phyloP scores from a whole-genome alignment of 441 rosid species.

The Melastoma candidum region DNA sequence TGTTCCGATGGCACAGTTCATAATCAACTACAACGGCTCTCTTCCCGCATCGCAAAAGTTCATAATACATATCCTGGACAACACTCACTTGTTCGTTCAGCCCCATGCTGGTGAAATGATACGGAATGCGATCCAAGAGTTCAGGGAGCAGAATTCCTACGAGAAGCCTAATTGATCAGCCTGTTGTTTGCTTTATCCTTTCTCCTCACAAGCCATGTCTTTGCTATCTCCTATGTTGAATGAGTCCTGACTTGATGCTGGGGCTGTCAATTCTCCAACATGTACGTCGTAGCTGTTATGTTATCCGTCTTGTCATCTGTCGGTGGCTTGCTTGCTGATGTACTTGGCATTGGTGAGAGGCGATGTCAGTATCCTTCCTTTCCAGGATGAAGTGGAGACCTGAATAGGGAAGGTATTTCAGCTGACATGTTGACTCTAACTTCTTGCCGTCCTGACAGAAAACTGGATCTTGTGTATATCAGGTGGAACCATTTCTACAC shows the following conservation, averaged over 20 bases:
- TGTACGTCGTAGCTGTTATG: too few relatives aligned
- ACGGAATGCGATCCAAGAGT: constrained; percentile 54
- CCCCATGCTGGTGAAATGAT: constrained; percentile 62
- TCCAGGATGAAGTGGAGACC: too few relatives aligned
- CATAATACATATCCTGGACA: constrained; percentile 60
- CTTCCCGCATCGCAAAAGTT: constrained; percentile 73
- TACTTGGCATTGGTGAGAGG: too few relatives aligned
- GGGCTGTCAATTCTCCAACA: too few relatives aligned
- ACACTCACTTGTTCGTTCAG: constrained; percentile 71
- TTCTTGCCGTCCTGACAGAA: too few relatives aligned
- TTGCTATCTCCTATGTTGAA: background rate
- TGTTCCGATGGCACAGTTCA: constrained; percentile 78
- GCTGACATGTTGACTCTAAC: too few relatives aligned
- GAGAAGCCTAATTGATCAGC: constrained; percentile 57
- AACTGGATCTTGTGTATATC: too few relatives aligned
- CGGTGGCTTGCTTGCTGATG: too few relatives aligned
- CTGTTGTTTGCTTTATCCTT: background rate
- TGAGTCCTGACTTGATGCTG: background rate
- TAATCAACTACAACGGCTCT: constrained; percentile 52
- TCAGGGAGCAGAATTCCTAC: constrained; percentile 77
- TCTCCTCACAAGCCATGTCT: background rate
- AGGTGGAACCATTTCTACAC: too few relatives aligned
- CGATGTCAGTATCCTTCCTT: too few relatives aligned
- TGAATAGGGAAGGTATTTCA: too few relatives aligned
- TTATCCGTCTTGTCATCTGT: too few relatives aligned